Evolutionary conservation across 2,329 filamentous ascomycete species (phyloP).

Genomic region (Bipolaris victoriae): DNA sequence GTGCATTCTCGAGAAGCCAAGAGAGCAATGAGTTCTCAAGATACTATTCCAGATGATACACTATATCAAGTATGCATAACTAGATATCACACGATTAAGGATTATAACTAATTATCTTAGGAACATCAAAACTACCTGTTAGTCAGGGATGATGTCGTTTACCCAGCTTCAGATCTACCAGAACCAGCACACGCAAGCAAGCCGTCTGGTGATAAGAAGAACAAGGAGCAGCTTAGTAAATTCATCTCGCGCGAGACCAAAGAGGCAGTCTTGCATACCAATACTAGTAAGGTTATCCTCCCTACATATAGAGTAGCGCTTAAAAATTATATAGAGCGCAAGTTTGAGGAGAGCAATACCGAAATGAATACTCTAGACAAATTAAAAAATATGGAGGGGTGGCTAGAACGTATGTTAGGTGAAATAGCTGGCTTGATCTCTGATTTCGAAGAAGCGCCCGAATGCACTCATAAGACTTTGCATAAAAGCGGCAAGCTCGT

Average conservation of each 20-base stretch:
- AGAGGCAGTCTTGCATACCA: background rate
- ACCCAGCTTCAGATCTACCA: background rate
- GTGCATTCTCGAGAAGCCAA: background rate
- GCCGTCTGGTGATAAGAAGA: background rate
- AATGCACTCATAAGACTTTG: background rate
- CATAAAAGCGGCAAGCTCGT: background rate
- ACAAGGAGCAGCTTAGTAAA: background rate
- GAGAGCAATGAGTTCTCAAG: slow-evolving; percentile 3
- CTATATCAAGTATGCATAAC: background rate
- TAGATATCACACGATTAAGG: background rate
- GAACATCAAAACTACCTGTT: background rate
- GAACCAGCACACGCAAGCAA: background rate
- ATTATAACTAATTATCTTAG: background rate
- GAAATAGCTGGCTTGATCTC: background rate
- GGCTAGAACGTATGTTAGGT: background rate
- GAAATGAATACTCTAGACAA: background rate
- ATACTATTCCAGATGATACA: slow-evolving; percentile 4
- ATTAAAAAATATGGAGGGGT: background rate
- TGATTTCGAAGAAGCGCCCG: background rate
- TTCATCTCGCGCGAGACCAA: background rate
- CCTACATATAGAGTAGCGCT: background rate
- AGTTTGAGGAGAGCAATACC: background rate
- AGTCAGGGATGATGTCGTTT: slow-evolving; percentile 5
- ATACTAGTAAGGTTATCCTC: background rate
- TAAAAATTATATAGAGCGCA: background rate